Base-by-base conservation (phyloP, 768 basidiomycete genomes). In the Suillus ampliporus region DNA sequence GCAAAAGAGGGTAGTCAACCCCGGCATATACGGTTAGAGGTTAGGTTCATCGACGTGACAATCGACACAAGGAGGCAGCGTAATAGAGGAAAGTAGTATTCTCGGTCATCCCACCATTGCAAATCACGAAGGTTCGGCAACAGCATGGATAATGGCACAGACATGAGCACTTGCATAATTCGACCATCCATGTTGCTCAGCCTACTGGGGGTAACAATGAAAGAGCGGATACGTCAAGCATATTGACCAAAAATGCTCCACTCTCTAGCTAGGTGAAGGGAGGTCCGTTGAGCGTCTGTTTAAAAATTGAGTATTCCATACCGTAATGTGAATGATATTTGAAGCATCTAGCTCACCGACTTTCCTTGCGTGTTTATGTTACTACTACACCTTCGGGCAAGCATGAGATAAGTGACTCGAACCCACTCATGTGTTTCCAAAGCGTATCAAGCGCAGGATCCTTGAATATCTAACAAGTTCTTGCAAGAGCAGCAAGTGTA, bases 401-500 rank as follows among this genome's bases (percentile, higher is more conserved):
- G 17, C 48, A 50, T 31, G 28, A 31, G 19, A 51, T 19, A 19
- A 51, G 50, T 31, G 31, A 19, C 5, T 11, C 31, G 9, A 51
- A 34, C 5, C 50, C 50, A 35, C 21, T 7, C 11, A 53, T 35
- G 13, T 35, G n/a, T 53, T 52, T 53, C 51, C 34, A 53, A n/a
- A 35, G 51, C 3, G 34, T 52, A 14, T 52, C 19, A 21, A 52
- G 51, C n/a, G 34, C 51, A 14, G 51, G 51, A 6, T 53, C n/a
- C 34, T 53, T 53, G 11, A 52, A 52, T 52, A 3, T n/a, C 31
- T 19, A n/a, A n/a, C 51, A 53, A 13, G 51, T 53, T 53, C 51
- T 21, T 14, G 34, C 51, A 14, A 53, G 34, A 35, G 51, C 51
- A 35, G n/a, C 51, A 53, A 21, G 28, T 51, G 50, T 35, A 34